phyloP scores from a whole-genome alignment of 2,329 filamentous ascomycete species.

The Sordariomycetes sp. region DNA sequence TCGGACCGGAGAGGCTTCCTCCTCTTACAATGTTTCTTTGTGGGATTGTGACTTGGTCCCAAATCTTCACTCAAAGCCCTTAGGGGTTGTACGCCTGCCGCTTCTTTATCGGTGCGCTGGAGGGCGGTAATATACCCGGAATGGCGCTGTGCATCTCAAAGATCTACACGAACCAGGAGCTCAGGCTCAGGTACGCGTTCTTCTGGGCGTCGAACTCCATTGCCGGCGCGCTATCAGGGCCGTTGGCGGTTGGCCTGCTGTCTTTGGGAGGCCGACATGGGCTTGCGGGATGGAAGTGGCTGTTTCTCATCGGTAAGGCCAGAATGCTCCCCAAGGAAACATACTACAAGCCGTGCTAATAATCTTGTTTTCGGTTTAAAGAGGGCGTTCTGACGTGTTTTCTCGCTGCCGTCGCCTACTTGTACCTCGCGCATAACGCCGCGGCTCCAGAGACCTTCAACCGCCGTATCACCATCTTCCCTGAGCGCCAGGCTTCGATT shows the following conservation, averaged over 20 bases:
- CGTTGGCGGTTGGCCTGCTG: conserved; percentile 13
- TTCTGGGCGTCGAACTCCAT: conserved; percentile 17
- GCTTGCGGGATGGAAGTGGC: conserved; percentile 16
- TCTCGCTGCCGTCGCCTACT: conserved; percentile 11
- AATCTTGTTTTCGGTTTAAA: conserved; percentile 2
- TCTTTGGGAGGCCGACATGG: conserved; percentile 12
- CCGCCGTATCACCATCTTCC: conserved; percentile 12
- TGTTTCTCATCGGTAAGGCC: conserved; percentile 15
- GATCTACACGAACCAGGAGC: conserved; percentile 16
- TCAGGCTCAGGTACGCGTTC: conserved; percentile 13
- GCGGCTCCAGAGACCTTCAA: conserved; percentile 13
- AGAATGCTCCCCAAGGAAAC: not conserved
- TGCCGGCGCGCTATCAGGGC: conserved; percentile 14
- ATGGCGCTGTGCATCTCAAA: conserved; percentile 16
- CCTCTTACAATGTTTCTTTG: conserved; percentile 16
- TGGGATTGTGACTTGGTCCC: conserved; percentile 15
- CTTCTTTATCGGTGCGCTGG: conserved; percentile 15
- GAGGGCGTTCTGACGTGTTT: conserved; percentile 14
- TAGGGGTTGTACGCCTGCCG: conserved; percentile 12
- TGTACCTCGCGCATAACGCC: conserved; percentile 14
- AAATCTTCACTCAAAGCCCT: conserved; percentile 13
- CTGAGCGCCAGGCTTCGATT: conserved; percentile 11
- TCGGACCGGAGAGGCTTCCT: conserved; percentile 14
- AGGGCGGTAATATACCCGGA: conserved; percentile 18
- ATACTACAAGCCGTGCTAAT: not conserved